A percentile compares a stretch with the other conserved stretches of the same genome.
These are phyloP conservation scores for Pythium oligandrum DNA, from an alignment of 352 stramenopile genomes.

Conservation along the genomic window DNA sequence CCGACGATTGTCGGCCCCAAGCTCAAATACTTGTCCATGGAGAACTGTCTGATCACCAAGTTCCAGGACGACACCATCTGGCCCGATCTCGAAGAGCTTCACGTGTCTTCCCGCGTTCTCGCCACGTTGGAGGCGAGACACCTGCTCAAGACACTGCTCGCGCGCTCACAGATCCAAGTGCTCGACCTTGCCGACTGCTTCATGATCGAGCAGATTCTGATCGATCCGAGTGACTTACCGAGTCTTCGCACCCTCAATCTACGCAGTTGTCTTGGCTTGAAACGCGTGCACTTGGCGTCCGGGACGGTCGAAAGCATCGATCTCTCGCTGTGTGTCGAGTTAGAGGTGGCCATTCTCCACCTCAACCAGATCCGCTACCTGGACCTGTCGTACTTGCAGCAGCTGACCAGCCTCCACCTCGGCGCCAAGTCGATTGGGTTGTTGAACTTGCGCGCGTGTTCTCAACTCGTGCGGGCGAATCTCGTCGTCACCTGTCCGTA, in stretches of 20 bases:
- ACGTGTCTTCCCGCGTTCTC: conserved; percentile 42
- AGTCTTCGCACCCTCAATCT: conserved; percentile 34
- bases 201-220: conserved; percentile 49
- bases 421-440: conserved; percentile 29
- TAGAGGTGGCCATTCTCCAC: conserved; percentile 47
- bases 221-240: conserved; percentile 53
- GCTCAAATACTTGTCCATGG: conserved; percentile 29
- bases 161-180: conserved; percentile 17
- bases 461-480: conserved; percentile 28
- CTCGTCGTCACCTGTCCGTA: conserved; percentile 35
- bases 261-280: conserved; percentile 38
- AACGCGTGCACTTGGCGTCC: conserved; percentile 52
- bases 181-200: conserved; percentile 44
- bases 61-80: conserved; percentile 40
- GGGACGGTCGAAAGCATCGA: conserved; percentile 33
- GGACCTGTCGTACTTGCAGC: conserved; percentile 62
- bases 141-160: conserved; percentile 40
- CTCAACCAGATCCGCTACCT: conserved; percentile 24
- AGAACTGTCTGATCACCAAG: conserved; percentile 36
- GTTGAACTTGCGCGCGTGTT: conserved; percentile 46
- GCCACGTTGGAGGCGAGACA: conserved; percentile 30
- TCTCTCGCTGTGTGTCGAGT: conserved; percentile 34
- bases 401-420: conserved; percentile 50
- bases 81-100: conserved; percentile 39
- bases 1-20: conserved; percentile 29